phyloP scores from a whole-genome alignment of 805 yeast genomes.

The Pichia deserticola region DNA sequence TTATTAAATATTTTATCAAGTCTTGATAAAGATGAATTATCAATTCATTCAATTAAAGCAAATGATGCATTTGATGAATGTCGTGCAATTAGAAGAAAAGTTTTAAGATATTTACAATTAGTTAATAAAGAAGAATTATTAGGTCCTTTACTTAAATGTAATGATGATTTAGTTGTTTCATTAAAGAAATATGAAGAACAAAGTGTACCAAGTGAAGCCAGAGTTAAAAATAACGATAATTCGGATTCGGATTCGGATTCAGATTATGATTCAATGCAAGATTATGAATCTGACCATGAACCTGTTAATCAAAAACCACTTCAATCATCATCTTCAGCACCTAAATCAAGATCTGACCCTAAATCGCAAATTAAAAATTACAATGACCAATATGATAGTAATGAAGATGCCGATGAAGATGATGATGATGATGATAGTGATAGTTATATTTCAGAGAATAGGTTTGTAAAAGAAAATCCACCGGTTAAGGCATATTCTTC shows the following conservation, averaged over 20 bases:
- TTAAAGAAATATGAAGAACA: conserved; percentile 60
- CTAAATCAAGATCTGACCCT: too few species aligned
- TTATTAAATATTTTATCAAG: conserved; percentile 50
- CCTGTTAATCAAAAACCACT: background rate
- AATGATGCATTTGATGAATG: conserved; percentile 68
- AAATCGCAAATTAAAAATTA: too few species aligned
- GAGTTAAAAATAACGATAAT: conserved; percentile 32
- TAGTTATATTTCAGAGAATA: background rate
- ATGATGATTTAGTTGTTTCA: conserved; percentile 78
- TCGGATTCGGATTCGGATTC: conserved; percentile 22
- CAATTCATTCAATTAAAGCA: conserved; percentile 58
- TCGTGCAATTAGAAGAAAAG: conserved; percentile 65
- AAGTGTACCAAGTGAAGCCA: conserved; percentile 30
- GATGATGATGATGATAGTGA: background rate
- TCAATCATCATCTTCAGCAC: background rate
- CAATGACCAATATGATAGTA: too few species aligned
- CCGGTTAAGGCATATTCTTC: background rate
- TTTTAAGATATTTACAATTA: conserved; percentile 74
- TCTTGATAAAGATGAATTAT: conserved; percentile 39
- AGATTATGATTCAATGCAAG: conserved; percentile 34
- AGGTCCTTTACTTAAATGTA: conserved; percentile 83
- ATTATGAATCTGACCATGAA: conserved; percentile 28
- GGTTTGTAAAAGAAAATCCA: conserved; percentile 1
- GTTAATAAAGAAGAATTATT: conserved; percentile 80
- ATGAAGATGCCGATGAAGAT: background rate